Conservation (phyloP, 2,329 filamentous ascomycete genomes). For the Phialophora verrucosa region DNA sequence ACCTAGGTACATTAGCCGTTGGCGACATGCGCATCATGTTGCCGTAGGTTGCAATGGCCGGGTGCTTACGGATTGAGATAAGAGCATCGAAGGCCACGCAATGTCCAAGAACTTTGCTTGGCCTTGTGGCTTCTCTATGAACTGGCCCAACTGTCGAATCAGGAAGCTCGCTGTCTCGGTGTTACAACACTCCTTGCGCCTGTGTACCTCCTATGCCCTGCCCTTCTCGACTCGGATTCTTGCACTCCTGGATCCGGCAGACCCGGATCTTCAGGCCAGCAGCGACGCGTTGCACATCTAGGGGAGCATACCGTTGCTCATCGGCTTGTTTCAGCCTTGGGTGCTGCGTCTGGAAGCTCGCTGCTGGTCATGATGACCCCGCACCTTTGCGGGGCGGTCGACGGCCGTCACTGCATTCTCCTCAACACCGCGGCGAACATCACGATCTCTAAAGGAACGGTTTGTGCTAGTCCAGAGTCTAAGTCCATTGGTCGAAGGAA, state of each 20-base stretch:
- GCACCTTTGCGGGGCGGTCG: constrained; percentile 6
- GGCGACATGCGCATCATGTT: not conserved
- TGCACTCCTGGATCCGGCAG: not conserved
- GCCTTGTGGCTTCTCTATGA: not conserved
- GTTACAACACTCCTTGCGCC: not conserved
- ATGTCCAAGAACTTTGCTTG: constrained; percentile 11
- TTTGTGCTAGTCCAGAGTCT: not conserved
- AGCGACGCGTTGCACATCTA: not conserved
- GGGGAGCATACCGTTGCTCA: not conserved
- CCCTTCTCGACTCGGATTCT: not conserved
- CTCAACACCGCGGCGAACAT: constrained; percentile 7
- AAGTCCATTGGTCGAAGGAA: not conserved
- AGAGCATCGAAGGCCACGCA: constrained; percentile 1
- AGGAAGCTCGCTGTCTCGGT: constrained; percentile 13
- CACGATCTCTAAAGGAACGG: not conserved
- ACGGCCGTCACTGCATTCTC: not conserved
- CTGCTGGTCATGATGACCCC: constrained; percentile 7
- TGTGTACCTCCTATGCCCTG: not conserved
- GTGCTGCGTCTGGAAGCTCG: not conserved
- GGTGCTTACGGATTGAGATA: constrained; percentile 5
- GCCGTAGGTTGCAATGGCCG: not conserved
- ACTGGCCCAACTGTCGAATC: constrained; percentile 13
- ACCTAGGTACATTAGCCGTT: not conserved
- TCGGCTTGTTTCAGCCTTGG: constrained; percentile 21
- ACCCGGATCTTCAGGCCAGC: not conserved